Conservation (phyloP, 23 red algal species). For the Gracilaria vermiculophylla region DNA sequence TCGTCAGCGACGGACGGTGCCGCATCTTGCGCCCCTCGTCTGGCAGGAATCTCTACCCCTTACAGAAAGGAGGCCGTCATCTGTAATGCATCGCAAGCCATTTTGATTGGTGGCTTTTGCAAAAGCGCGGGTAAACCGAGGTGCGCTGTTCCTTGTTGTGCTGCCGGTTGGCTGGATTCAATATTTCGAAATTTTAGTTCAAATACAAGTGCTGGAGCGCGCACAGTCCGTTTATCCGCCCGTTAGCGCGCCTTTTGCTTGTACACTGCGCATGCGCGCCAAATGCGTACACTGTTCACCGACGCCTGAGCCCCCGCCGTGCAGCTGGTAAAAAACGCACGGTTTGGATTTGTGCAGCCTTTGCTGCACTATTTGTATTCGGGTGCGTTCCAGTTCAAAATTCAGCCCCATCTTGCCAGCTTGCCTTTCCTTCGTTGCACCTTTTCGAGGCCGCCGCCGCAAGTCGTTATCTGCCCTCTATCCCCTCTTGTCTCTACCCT, state of each 20-base stretch:
- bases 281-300: conserved; percentile 4
- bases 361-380: neutral
- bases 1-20: too few relatives aligned
- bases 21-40: too few relatives aligned
- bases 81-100: neutral
- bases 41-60: too few relatives aligned
- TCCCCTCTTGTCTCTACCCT: neutral
- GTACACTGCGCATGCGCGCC: conserved; percentile 9
- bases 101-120: neutral
- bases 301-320: neutral
- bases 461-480: too few relatives aligned
- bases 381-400: neutral
- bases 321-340: neutral
- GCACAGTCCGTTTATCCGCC: neutral
- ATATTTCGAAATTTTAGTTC: conserved; percentile 41
- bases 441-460: too few relatives aligned
- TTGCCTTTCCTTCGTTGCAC: neutral
- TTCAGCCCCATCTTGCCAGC: neutral
- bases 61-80: too few relatives aligned
- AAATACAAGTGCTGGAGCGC: neutral
- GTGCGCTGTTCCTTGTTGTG: neutral
- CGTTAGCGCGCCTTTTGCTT: neutral
- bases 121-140: conserved; percentile 22
- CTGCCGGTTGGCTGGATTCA: conserved; percentile 7
- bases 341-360: neutral